phyloP scores from a whole-genome alignment of 495 filamentous ascomycete genomes.

The Aspergillus incahuasiensis region DNA sequence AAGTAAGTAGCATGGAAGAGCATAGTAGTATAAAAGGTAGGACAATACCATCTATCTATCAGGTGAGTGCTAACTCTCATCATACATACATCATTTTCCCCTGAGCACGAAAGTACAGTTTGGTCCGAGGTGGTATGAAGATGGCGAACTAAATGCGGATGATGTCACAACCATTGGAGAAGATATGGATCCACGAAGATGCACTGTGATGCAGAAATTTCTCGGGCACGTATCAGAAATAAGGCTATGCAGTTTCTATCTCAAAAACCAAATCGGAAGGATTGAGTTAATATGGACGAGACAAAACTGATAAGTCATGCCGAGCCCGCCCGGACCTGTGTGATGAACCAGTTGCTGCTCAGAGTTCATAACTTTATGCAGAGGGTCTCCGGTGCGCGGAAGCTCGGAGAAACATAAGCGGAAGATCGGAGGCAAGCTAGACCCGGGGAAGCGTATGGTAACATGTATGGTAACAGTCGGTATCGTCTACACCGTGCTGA shows the following conservation, averaged over 20 bases:
- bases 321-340: not conserved
- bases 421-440: not conserved
- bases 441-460: not conserved
- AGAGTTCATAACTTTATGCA: not conserved
- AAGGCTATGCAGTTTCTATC: not conserved
- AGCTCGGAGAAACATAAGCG: not conserved
- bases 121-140: not conserved
- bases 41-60: not conserved
- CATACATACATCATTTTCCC: not conserved
- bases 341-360: not conserved
- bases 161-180: not conserved
- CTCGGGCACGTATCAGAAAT: too few relatives aligned
- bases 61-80: not conserved
- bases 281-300: too few relatives aligned
- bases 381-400: not conserved
- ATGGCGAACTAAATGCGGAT: too few relatives aligned
- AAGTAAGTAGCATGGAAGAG: not conserved
- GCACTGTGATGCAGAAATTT: too few relatives aligned
- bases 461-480: not conserved
- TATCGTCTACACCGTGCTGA: not conserved
- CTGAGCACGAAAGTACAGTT: not conserved
- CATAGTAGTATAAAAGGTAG: too few relatives aligned
- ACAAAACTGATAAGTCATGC: not conserved
- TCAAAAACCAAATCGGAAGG: not conserved
- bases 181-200: not conserved